A percentile compares a stretch with the other conserved stretches of the same genome.
Evolutionary conservation across 1,284 basidiomycete genomes (phyloP).

Genomic region (Sporisorium exsertum): DNA sequence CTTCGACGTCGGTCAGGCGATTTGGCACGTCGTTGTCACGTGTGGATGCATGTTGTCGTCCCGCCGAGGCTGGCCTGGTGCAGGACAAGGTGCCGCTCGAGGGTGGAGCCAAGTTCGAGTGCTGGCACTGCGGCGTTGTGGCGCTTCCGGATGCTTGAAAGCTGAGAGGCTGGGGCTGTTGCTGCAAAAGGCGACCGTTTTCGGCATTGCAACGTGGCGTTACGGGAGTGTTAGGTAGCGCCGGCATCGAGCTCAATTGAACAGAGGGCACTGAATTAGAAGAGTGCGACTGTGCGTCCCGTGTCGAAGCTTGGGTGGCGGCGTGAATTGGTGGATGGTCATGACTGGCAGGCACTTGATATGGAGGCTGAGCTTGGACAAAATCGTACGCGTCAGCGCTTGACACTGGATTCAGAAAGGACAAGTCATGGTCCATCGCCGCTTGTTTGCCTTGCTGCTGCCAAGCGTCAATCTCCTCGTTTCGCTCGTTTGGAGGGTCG

Average conservation of each 20-base stretch:
- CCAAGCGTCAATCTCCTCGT: not conserved
- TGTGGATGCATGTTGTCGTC: not conserved
- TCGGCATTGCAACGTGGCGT: not conserved
- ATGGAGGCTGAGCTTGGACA: not conserved
- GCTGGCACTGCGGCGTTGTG: not conserved
- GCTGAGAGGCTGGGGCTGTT: not conserved
- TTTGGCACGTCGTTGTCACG: not conserved
- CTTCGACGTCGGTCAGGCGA: conserved; percentile 18
- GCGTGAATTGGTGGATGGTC: not conserved
- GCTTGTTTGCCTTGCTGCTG: conserved; percentile 5
- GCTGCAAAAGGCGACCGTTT: conserved; percentile 1
- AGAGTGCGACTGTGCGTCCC: not conserved
- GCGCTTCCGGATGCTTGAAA: not conserved
- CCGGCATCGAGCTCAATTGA: not conserved
- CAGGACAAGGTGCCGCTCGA: not conserved
- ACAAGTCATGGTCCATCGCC: not conserved
- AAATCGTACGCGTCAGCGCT: not conserved
- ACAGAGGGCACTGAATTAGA: not conserved
- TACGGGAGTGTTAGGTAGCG: not conserved
- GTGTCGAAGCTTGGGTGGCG: not conserved
- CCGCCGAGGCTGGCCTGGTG: not conserved
- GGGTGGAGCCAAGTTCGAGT: not conserved
- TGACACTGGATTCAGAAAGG: not conserved
- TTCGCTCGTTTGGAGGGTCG: not conserved
- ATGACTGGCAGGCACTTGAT: not conserved